Conservation (phyloP, 805 yeast genomes). For the Wickerhamomyces strasburgensis region DNA sequence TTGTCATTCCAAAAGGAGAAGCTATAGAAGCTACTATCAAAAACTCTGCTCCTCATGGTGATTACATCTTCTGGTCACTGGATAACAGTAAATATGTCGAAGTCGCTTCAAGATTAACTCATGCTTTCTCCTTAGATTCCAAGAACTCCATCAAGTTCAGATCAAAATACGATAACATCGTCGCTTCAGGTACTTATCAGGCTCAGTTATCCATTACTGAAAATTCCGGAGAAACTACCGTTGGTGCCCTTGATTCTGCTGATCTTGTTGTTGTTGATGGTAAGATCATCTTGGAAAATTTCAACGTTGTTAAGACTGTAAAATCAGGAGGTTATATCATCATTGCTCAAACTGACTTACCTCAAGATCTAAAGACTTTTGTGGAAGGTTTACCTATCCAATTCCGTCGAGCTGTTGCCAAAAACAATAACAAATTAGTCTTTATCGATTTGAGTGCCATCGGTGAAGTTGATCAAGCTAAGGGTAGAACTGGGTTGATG, state of each 20-base stretch:
- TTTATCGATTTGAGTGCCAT: constrained; percentile 58
- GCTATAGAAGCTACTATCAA: constrained; percentile 1
- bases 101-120: constrained; percentile 62
- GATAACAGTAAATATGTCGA: constrained; percentile 55
- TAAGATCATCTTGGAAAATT: constrained; percentile 44
- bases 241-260: constrained; percentile 47
- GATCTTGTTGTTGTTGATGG: constrained; percentile 63
- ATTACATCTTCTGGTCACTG: constrained; percentile 57
- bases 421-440: constrained; percentile 47
- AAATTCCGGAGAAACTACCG: constrained; percentile 5
- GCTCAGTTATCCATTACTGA: constrained; percentile 44
- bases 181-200: constrained; percentile 71
- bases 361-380: constrained; percentile 39
- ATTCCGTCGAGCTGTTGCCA: constrained; percentile 48
- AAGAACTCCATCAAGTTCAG: constrained; percentile 49
- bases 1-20: constrained; percentile 23
- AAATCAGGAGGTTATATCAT: constrained; percentile 53
- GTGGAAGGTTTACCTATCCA: constrained; percentile 49
- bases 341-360: constrained; percentile 32
- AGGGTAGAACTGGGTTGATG: constrained; percentile 69
- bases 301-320: constrained; percentile 60
- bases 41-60: constrained; percentile 20
- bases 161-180: constrained; percentile 65
- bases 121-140: constrained; percentile 60
- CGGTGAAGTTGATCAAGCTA: constrained; percentile 65